These are phyloP conservation scores for Solanum chaucha DNA, from an alignment of 257 asterid species.

Conservation along the genomic window DNA sequence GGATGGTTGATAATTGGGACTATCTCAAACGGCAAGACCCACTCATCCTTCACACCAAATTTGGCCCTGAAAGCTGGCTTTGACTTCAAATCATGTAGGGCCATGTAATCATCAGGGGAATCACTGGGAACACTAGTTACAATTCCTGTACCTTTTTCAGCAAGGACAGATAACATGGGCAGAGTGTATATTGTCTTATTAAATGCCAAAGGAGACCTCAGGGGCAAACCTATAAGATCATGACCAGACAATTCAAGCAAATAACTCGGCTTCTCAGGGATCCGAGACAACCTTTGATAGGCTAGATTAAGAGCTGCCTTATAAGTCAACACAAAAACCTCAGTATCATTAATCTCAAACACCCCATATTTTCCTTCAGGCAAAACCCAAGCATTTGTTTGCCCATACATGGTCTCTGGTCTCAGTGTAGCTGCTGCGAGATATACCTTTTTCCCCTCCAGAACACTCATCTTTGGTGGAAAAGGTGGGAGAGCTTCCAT, in stretches of 20 bases:
- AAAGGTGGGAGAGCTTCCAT: constrained; percentile 85
- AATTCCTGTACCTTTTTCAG: constrained; percentile 94
- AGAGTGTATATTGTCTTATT: constrained; percentile 70
- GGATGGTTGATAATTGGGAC: constrained; percentile 86
- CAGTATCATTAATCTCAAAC: constrained; percentile 69
- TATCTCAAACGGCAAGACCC: constrained; percentile 88
- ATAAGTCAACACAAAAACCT: constrained; percentile 61
- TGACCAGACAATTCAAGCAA: constrained; percentile 82
- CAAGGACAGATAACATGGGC: constrained; percentile 84
- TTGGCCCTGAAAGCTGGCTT: constrained; percentile 82
- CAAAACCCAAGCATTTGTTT: constrained; percentile 91
- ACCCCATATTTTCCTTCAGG: constrained; percentile 95
- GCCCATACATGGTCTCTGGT: constrained; percentile 96
- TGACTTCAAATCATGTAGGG: constrained; percentile 71
- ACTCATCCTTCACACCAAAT: constrained; percentile 78
- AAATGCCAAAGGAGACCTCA: constrained; percentile 66
- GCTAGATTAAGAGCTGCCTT: constrained; percentile 91
- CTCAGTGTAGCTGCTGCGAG: constrained; percentile 93
- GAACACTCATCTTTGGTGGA: constrained; percentile 55
- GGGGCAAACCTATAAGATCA: constrained; percentile 78
- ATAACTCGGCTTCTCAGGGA: constrained; percentile 70
- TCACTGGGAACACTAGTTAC: constrained; percentile 98
- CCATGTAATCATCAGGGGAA: constrained; percentile 89
- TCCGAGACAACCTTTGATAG: constrained; percentile 65
- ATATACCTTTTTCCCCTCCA: constrained; percentile 81